Base-by-base conservation (phyloP, 306 rosid genomes). In the Quillaja saponaria region DNA sequence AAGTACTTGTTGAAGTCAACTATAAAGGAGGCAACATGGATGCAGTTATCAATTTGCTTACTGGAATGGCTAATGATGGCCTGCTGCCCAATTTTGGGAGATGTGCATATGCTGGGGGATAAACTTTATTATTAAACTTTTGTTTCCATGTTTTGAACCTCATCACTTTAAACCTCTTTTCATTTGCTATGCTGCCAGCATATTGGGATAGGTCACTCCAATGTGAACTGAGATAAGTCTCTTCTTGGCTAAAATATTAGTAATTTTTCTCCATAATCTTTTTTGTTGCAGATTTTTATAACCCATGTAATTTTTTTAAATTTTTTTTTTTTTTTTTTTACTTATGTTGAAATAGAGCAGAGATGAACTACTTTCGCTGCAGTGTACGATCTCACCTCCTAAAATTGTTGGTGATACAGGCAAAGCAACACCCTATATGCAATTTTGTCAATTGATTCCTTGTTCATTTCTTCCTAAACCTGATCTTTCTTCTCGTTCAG, bases 1-100 rank as follows among this genome's bases (percentile, higher is more conserved):
- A 84, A 73, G 78, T 69, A 65, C 90, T 84, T 13, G 68, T 88
- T 64, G 87, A 86, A 54, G 73, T 83, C 68, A 88, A 88, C 80
- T 81, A 82, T 37, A 86, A 77, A 79, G 96, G 88, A 75, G 98
- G 98, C 58, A 84, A 86, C 74, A 86, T 88, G 87, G 92, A 88
- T 63, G 90, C 67, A 34, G 92, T 84, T 66, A 75, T 88, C 48
- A 82, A 72, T 52, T 71, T 81, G 65, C 72, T 91, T 37, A 76
- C 80, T 11, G 95, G 82, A 53, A 88, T 91, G 96, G 98, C 90
- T 21, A 79, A 74, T 65, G 87, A 82, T 78, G 95, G 96, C 69
- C 78, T 91, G 33, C 95, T 91, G 64, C 95, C 95, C 33, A 78
- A 77, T 25, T 2, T 2, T 61, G 60, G 62, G 49, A 38, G 38